Conservation (phyloP, 2,329 filamentous ascomycete species). For the Gliomastix tumulicola region DNA sequence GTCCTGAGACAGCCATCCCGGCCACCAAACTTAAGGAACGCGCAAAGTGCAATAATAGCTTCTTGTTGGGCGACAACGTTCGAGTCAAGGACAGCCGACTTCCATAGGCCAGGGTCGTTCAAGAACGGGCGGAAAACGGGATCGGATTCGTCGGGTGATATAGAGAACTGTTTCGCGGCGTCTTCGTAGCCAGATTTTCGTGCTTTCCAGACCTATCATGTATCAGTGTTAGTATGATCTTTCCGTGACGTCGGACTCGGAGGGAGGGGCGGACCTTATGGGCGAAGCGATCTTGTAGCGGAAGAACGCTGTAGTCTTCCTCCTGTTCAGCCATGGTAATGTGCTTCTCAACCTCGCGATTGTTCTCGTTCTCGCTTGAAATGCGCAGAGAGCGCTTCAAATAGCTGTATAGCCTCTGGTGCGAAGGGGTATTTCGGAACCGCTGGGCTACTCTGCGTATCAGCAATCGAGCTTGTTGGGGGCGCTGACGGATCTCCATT, state of each 20-base stretch:
- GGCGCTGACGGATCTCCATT: too few relatives aligned
- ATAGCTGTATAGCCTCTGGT: too few relatives aligned
- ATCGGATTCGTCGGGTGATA: slow-evolving; percentile 77
- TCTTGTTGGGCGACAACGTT: slow-evolving; percentile 97
- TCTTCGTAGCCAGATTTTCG: slow-evolving; percentile 94
- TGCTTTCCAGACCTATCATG: slow-evolving; percentile 88
- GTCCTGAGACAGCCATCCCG: slow-evolving; percentile 73
- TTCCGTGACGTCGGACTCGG: too few relatives aligned
- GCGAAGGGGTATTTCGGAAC: too few relatives aligned
- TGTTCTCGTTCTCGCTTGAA: too few relatives aligned
- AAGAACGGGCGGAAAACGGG: slow-evolving; percentile 83
- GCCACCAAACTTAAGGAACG: slow-evolving; percentile 88
- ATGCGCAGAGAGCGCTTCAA: too few relatives aligned
- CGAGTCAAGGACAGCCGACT: slow-evolving; percentile 84
- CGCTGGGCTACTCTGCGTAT: too few relatives aligned
- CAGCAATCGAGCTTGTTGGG: too few relatives aligned
- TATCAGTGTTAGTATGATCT: slow-evolving; percentile 7
- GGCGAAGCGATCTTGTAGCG: slow-evolving; percentile 70
- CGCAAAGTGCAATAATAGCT: slow-evolving; percentile 77
- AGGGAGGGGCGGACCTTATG: slow-evolving; percentile 67
- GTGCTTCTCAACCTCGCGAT: too few relatives aligned
- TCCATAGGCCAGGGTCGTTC: slow-evolving; percentile 81
- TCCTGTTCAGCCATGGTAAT: slow-evolving; percentile 73
- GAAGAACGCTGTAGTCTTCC: slow-evolving; percentile 75
- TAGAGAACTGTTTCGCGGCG: slow-evolving; percentile 77